Base-by-base conservation (phyloP, 768 basidiomycete genomes). In the Agrocybe chaxingu region DNA sequence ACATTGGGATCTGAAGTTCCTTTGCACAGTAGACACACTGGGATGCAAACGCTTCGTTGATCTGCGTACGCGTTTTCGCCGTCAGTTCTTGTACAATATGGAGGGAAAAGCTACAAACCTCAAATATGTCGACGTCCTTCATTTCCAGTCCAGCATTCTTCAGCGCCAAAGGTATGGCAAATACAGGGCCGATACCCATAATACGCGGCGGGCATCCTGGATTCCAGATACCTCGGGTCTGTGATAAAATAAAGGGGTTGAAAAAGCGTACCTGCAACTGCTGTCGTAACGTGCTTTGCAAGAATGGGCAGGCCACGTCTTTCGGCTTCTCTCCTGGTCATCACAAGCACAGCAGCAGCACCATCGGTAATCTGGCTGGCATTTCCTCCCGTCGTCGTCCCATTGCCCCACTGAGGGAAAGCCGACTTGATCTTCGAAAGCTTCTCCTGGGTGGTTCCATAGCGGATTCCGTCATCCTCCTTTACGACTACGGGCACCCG, bases 1-100 rank as follows among this genome's bases (percentile, higher is more conserved):
- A 76, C 77, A 56, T 66, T n/a, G 74, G 66, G 19, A 95, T 71
- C 9, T 74, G 76, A 12, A 94, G 80, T 50, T 78, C 64, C 55
- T 84, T 83, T 33, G 90, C 67, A 44, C 79, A 80, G 62, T 95
- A 91, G 0, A 87, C 79, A 51, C 79, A 88, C 70, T 89, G 88
- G 0, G 88, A 90, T 8, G 91, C 90, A 59, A 95, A 94, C 0
- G 92, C 92, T 61, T 95, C 92, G 61, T 96, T 96, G 66, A 96
- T 87, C 88, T 92, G 44, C 19, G 16, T 7, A 36, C 11, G 31
- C 16, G 31, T 42, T 41, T 55, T 7, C 50, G 9, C 37, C 40
- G 48, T 12, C 35, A 51, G 8, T 32, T 31, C 7, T n/a, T 6
- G 9, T n/a, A 11, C 12, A 7, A 1, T 47, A 10, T 36, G 4